These are phyloP conservation scores for Daldinia loculata DNA, from an alignment of 495 filamentous ascomycete genomes.

Conservation along the genomic window DNA sequence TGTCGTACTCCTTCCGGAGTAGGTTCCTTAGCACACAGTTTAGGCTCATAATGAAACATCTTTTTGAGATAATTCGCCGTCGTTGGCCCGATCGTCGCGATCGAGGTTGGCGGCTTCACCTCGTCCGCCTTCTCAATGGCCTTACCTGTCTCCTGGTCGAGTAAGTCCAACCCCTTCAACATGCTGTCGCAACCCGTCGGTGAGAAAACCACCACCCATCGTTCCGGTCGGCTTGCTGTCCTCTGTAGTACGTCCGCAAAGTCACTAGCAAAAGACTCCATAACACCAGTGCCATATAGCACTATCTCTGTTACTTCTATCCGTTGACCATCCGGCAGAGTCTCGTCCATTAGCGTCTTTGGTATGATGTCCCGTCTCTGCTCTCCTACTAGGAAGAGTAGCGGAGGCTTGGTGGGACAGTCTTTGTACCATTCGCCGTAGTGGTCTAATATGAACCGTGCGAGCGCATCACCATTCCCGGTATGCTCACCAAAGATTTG, in stretches of 20 bases:
- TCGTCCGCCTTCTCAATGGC: slow-evolving; percentile 43
- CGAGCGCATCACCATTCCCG: slow-evolving; percentile 83
- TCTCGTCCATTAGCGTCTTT: slow-evolving; percentile 68
- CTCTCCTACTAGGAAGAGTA: slow-evolving; percentile 90
- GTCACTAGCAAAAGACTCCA: slow-evolving; percentile 72
- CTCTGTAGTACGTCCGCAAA: slow-evolving; percentile 62
- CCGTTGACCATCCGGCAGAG: slow-evolving; percentile 50
- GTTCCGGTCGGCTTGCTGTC: slow-evolving; percentile 49
- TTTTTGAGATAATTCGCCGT: slow-evolving; percentile 77
- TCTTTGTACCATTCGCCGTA: slow-evolving; percentile 60
- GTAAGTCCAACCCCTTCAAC: slow-evolving; percentile 69
- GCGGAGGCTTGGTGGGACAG: slow-evolving; percentile 60
- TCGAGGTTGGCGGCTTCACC: slow-evolving; percentile 55
- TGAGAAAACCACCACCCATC: slow-evolving; percentile 95
- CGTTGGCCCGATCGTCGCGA: slow-evolving; percentile 94
- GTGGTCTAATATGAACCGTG: slow-evolving; percentile 77
- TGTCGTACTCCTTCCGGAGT: slow-evolving; percentile 83
- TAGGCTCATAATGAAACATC: slow-evolving; percentile 74
- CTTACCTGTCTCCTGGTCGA: slow-evolving; percentile 60
- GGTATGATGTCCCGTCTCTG: slow-evolving; percentile 89
- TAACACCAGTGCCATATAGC: slow-evolving; percentile 85
- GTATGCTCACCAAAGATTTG: slow-evolving; percentile 77
- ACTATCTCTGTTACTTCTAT: slow-evolving; percentile 78
- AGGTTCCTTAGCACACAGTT: slow-evolving; percentile 84
- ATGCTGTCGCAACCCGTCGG: slow-evolving; percentile 87